Evolutionary conservation across 805 yeast species (phyloP), one percentile per base, ranked within the genome.

Genomic region (Candida ponderosae): DNA sequence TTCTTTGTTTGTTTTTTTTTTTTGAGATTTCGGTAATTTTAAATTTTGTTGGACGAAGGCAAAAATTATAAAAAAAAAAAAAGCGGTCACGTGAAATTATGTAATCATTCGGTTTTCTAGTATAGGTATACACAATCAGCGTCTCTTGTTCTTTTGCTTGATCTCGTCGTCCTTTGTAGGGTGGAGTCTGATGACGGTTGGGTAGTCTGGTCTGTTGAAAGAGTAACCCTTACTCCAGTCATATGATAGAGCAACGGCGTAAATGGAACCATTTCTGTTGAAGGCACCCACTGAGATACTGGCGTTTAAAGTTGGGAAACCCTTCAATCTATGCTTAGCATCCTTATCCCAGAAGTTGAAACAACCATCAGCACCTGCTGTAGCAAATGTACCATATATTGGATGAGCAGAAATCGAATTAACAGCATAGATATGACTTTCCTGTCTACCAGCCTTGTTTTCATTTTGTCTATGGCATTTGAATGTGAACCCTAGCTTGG

Each of bases 261-360:
- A 79, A 10, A 93, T 76, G 24, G 77, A 59, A 37, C 98, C 98
- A 34, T 69, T 78, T 45, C 85, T 70, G 63, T 87, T 93, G 66
- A 90, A 93, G 5, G 79, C 78, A 2, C 88, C 72, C 29, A 82
- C 78, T 0, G 95, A 71, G 37, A 93, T 80, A 0, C 95, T 69
- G 28, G 76, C 72, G 36, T 72, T 73, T 14, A 81, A 66, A 9
- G 74, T 62, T 5, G 95, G 87, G 66, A 76, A 83, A 26, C 81
- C 84, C 61, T 81, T 84, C 47, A 93, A 72, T 50, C 97, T 73
- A 56, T 84, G 94, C 56, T 81, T 78, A 37, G 93, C 82, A 51
- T 87, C 95, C 59, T 86, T 87, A 59, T 93, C 97, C 98, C 98
- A 93, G 65, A 86, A 82, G 51, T 88, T 80, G 65, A 89, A 81